phyloP scores from a whole-genome alignment of 495 filamentous ascomycete species.

The Penicillium macrosclerotiorum region DNA sequence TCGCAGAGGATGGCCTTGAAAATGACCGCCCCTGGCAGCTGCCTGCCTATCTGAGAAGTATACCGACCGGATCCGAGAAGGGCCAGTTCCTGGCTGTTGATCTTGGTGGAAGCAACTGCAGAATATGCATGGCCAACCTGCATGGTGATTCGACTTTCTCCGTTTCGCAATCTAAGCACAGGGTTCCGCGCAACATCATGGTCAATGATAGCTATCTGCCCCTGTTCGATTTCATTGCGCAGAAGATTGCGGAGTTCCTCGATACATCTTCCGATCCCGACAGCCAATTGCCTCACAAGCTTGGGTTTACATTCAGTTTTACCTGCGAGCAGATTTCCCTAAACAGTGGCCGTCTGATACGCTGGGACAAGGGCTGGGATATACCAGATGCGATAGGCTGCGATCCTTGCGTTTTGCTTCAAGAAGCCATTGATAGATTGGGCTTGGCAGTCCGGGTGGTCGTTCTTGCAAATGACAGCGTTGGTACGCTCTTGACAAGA shows the following conservation, averaged over 20 bases:
- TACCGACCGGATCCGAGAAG: slow-evolving; percentile 50
- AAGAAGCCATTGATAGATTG: slow-evolving; percentile 18
- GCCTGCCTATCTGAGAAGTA: slow-evolving; percentile 24
- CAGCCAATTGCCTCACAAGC: background rate
- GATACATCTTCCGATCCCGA: background rate
- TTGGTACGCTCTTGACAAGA: slow-evolving; percentile 19
- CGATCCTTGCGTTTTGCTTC: slow-evolving; percentile 19
- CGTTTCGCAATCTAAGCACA: slow-evolving; percentile 11
- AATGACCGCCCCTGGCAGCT: slow-evolving; percentile 2
- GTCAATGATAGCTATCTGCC: slow-evolving; percentile 12
- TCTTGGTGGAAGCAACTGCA: slow-evolving; percentile 68
- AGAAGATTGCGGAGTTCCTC: slow-evolving; percentile 12
- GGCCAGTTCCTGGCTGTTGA: slow-evolving; percentile 66
- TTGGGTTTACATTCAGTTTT: slow-evolving; percentile 27
- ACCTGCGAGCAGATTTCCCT: slow-evolving; percentile 19
- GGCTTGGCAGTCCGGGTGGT: slow-evolving; percentile 16
- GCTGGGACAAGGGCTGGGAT: slow-evolving; percentile 27
- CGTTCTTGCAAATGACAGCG: slow-evolving; percentile 21
- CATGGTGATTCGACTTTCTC: slow-evolving; percentile 34
- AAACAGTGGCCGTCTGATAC: slow-evolving; percentile 14
- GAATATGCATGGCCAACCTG: slow-evolving; percentile 64
- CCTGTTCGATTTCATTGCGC: slow-evolving; percentile 25
- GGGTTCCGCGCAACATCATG: slow-evolving; percentile 15
- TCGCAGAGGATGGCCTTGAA: slow-evolving; percentile 1
- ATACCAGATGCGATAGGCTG: slow-evolving; percentile 20